phyloP scores from a whole-genome alignment of 1,284 basidiomycete genomes.

The Apiotrichum brassicae region DNA sequence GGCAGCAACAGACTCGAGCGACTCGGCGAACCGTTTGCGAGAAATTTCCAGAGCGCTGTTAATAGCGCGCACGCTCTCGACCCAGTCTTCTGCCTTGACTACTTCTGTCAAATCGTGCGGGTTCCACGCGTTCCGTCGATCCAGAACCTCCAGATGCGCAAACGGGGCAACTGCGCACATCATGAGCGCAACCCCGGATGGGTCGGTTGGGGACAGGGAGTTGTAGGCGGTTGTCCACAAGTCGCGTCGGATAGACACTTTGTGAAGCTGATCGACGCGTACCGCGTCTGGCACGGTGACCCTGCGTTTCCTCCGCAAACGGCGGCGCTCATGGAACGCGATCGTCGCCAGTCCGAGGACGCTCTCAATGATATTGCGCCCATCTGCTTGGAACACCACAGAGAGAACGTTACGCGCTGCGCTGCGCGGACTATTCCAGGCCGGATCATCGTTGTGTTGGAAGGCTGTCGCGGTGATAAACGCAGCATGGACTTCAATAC shows the following conservation, averaged over 20 bases:
- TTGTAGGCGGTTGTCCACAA: constrained; percentile 66
- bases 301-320: constrained; percentile 14
- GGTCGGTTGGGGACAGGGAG: constrained; percentile 55
- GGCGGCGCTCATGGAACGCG: constrained; percentile 23
- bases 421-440: constrained; percentile 20
- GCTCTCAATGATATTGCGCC: constrained; percentile 28
- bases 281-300: constrained; percentile 15
- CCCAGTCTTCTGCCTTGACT: constrained; percentile 38
- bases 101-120: constrained; percentile 33
- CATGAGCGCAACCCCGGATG: constrained; percentile 55
- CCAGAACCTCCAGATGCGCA: constrained; percentile 61
- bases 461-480: constrained; percentile 61
- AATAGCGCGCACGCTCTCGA: constrained; percentile 46
- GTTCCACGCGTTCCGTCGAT: constrained; percentile 38
- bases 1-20: constrained; percentile 59
- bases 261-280: constrained; percentile 23
- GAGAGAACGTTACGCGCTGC: constrained; percentile 41
- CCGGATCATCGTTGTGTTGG: constrained; percentile 21
- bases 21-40: constrained; percentile 58
- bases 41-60: constrained; percentile 57
- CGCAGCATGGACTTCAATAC: constrained; percentile 42
- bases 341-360: constrained; percentile 30
- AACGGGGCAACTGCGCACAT: constrained; percentile 56
- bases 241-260: constrained; percentile 50
- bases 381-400: constrained; percentile 44